Evolutionary conservation across 78 protist genomes (phyloP).

Genomic region (Ministeria vibrans): DNA sequence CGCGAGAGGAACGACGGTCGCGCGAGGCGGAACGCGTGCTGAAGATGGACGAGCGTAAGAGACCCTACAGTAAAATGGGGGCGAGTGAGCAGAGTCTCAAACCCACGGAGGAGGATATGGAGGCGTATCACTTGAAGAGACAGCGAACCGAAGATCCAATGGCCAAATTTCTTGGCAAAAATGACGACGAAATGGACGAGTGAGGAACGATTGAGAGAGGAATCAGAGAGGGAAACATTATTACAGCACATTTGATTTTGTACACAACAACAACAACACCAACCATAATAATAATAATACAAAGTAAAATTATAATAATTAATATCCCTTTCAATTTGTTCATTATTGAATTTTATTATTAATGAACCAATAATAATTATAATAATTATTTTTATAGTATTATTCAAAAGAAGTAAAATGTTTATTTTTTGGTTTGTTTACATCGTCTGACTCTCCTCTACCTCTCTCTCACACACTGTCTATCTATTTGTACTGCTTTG

Average conservation of each 20-base stretch:
- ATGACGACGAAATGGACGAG: too few relatives aligned
- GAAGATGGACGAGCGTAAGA: neutral
- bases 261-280: neutral
- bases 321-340: neutral
- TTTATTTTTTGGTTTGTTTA: too few relatives aligned
- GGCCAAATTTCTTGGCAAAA: slow-evolving; percentile 34
- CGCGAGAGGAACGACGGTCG: neutral
- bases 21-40: neutral
- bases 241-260: neutral
- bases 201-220: too few relatives aligned
- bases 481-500: too few relatives aligned
- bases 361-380: neutral
- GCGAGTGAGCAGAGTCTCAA: neutral
- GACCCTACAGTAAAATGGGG: neutral
- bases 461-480: too few relatives aligned
- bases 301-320: neutral
- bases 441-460: too few relatives aligned
- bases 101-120: slow-evolving; percentile 64
- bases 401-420: neutral
- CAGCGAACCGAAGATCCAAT: slow-evolving; percentile 63
- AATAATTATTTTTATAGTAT: too few relatives aligned
- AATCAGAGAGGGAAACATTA: neutral
- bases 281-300: neutral
- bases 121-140: slow-evolving; percentile 45
- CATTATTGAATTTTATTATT: neutral